Conservation (phyloP, 768 basidiomycete genomes). For the Hysterangium stoloniferum region DNA sequence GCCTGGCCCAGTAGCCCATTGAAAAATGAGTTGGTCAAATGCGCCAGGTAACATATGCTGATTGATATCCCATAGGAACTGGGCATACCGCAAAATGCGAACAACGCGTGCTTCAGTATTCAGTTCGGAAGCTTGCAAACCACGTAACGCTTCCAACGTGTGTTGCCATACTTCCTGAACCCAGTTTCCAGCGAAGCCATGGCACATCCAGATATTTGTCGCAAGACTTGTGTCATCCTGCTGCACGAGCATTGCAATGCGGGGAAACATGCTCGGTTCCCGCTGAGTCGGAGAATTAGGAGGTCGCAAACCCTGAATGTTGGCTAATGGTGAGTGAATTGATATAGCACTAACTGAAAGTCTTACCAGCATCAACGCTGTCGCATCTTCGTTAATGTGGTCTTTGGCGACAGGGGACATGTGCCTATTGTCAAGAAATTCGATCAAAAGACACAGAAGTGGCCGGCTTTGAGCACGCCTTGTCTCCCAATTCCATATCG, state of each 20-base stretch:
- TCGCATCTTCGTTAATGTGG: constrained; percentile 52
- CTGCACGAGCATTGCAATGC: constrained; percentile 7
- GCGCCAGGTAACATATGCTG: constrained; percentile 62
- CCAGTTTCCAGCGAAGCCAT: constrained; percentile 65
- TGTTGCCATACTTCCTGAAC: constrained; percentile 83
- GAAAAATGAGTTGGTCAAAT: constrained; percentile 60
- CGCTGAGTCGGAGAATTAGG: constrained; percentile 10
- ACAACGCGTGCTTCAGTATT: constrained; percentile 39
- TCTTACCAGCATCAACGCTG: constrained; percentile 54
- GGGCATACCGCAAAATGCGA: constrained; percentile 58
- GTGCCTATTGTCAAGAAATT: constrained; percentile 54
- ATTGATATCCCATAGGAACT: constrained; percentile 66
- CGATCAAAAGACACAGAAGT: constrained; percentile 53
- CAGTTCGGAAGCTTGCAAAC: constrained; percentile 49
- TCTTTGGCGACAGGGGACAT: constrained; percentile 48
- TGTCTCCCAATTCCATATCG: constrained; percentile 47
- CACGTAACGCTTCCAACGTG: constrained; percentile 64
- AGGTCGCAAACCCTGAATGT: constrained; percentile 7
- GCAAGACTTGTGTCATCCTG: constrained; percentile 41
- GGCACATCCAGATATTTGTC: constrained; percentile 76
- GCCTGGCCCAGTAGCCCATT: constrained; percentile 67
- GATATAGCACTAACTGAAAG: background rate
- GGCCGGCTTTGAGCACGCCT: constrained; percentile 55
- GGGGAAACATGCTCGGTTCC: constrained; percentile 6
- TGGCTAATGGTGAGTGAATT: background rate